phyloP scores from a whole-genome alignment of 768 basidiomycete genomes.

The Termitomyces sp. region DNA sequence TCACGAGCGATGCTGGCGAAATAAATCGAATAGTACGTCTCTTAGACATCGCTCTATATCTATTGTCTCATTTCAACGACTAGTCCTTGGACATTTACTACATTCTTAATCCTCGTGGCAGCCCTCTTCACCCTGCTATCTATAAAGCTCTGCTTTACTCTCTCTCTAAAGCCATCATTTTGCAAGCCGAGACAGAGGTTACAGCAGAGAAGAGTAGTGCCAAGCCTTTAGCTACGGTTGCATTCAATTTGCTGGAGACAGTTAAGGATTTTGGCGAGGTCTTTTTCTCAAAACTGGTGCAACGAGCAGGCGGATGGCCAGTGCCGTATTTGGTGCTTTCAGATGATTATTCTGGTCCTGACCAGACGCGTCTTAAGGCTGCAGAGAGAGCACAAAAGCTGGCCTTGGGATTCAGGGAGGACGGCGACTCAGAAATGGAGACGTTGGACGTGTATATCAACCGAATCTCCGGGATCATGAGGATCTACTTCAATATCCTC shows the following conservation, averaged over 20 bases:
- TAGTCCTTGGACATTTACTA: slow-evolving; percentile 36
- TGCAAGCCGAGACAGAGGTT: slow-evolving; percentile 93
- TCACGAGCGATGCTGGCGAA: slow-evolving; percentile 63
- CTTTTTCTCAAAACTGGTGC: slow-evolving; percentile 81
- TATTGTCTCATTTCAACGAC: neutral
- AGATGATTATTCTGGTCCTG: slow-evolving; percentile 42
- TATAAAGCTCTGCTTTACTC: slow-evolving; percentile 81
- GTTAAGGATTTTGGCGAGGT: slow-evolving; percentile 62
- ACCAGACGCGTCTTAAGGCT: slow-evolving; percentile 39
- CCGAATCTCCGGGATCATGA: slow-evolving; percentile 74
- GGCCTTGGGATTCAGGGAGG: slow-evolving; percentile 54
- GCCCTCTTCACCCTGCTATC: slow-evolving; percentile 32
- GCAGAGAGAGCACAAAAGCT: slow-evolving; percentile 34
- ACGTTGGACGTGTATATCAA: slow-evolving; percentile 52
- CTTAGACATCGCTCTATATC: slow-evolving; percentile 5
- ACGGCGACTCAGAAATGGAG: slow-evolving; percentile 43
- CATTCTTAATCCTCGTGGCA: slow-evolving; percentile 27
- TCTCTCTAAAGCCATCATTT: slow-evolving; percentile 81
- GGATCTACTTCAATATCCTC: slow-evolving; percentile 81
- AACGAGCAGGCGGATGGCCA: slow-evolving; percentile 86
- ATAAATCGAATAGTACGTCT: slow-evolving; percentile 62
- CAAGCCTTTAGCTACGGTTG: slow-evolving; percentile 72
- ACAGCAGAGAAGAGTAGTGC: slow-evolving; percentile 84
- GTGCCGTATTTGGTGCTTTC: slow-evolving; percentile 60
- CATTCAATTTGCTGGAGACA: slow-evolving; percentile 61